These are phyloP conservation scores for Ascodesmis nigricans DNA, from an alignment of 495 filamentous ascomycete species.

Conservation along the genomic window DNA sequence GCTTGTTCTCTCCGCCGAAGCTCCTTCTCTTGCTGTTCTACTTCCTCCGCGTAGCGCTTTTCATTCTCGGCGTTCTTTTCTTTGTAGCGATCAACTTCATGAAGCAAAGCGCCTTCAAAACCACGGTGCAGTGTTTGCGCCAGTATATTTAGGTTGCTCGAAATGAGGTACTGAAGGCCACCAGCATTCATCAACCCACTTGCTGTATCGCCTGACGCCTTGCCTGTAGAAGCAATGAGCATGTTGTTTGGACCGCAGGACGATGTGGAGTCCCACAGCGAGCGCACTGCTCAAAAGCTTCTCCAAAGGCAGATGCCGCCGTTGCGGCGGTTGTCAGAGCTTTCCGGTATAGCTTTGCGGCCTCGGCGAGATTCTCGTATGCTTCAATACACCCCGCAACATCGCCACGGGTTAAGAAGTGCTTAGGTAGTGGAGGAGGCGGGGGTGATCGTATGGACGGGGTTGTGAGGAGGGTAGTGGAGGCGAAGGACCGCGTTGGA, in stretches of 20 bases:
- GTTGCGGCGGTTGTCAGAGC: constrained; percentile 34
- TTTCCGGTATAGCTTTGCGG: constrained; percentile 36
- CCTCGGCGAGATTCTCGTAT: constrained; percentile 35
- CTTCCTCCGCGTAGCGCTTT: constrained; percentile 32
- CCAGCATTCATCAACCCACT: constrained; percentile 35
- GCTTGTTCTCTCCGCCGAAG: constrained; percentile 38
- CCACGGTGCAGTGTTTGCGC: constrained; percentile 39
- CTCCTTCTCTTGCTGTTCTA: constrained; percentile 29
- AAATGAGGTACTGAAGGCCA: constrained; percentile 41
- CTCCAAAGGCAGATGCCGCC: constrained; percentile 37
- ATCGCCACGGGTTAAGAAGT: constrained; percentile 37
- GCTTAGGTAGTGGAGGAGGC: constrained; percentile 31
- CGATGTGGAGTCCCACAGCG: constrained; percentile 26
- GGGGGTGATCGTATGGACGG: constrained; percentile 35
- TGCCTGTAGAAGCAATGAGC: constrained; percentile 29
- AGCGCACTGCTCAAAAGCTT: constrained; percentile 40
- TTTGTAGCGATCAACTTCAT: constrained; percentile 40
- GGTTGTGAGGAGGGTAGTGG: constrained; percentile 35
- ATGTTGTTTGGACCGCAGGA: constrained; percentile 27
- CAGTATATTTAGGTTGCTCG: constrained; percentile 43
- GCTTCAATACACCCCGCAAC: constrained; percentile 36
- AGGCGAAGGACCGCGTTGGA: constrained; percentile 38
- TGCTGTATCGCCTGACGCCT: constrained; percentile 33
- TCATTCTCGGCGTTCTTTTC: constrained; percentile 36
- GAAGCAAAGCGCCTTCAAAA: constrained; percentile 41